Evolutionary conservation across 345 rosid genomes (phyloP), one percentile per base, ranked within the genome.

Genomic region (Excoecaria agallocha): DNA sequence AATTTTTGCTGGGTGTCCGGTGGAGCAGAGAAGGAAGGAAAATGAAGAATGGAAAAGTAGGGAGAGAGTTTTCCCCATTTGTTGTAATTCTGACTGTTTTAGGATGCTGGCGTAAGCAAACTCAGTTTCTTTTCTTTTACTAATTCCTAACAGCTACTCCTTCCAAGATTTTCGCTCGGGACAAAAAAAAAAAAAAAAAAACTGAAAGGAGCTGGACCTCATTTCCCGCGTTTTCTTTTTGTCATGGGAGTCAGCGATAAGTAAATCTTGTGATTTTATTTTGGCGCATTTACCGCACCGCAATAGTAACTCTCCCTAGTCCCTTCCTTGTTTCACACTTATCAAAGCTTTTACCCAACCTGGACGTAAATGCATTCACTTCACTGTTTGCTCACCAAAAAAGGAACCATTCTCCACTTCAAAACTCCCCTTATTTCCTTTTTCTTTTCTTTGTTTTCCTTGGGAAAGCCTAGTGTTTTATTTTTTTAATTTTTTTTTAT

Each of bases 31-130:
- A 8, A 8, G 11, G 13, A 60, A 60, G 12, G 37, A 12, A 25
- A 60, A 17, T 12, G 13, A 3, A 12, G 41, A 25, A 60, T 3
- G 37, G 39, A 6, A 7, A 63, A 16, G 38, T 6, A 63, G 45
- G n/a, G n/a, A 63, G 41, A 63, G 67, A 15, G 61, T 30, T 12
- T 61, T 15, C 35, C 0, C 10, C 24, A 30, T 30, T 30, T 30
- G 30, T 30, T 30, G 30, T 30, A 30, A 30, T 30, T 30, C 30
- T 30, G 30, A 17, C 37, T 50, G 22, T 20, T 74, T 66, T 54
- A 0, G 39, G 43, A 52, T 52, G 15, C 71, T 66, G 71, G 71
- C 70, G 43, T 25, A 56, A 74, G 66, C 30, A 54, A 43, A 20
- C 25, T 20, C 50, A 45, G 25, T 25, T 13, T 8, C 49, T 41